Conservation (phyloP, 2,329 filamentous ascomycete species). For the Alternaria arbusti region DNA sequence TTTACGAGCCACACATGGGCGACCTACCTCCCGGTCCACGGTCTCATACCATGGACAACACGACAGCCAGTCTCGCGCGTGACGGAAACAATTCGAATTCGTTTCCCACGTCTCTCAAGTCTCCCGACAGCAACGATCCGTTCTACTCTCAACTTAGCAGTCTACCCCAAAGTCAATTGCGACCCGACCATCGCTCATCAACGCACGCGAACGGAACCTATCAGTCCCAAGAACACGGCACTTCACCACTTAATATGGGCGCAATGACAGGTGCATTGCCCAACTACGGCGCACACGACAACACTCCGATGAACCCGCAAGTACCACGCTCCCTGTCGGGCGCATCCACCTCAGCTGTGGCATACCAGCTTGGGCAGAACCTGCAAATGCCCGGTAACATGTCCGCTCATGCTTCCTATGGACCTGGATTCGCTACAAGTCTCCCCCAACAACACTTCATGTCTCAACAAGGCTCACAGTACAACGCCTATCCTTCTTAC, state of each 20-base stretch:
- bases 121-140: constrained; percentile 34
- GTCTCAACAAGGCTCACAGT: constrained; percentile 32
- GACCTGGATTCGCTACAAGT: constrained; percentile 30
- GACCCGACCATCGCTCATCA: constrained; percentile 37
- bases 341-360: constrained; percentile 48
- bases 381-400: constrained; percentile 41
- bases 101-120: constrained; percentile 25
- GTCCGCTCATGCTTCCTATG: constrained; percentile 34
- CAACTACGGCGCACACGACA: constrained; percentile 38
- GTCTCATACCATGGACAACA: constrained; percentile 39
- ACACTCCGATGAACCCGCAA: constrained; percentile 22
- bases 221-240: constrained; percentile 33
- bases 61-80: constrained; percentile 36
- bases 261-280: constrained; percentile 46
- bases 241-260: constrained; percentile 45
- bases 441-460: constrained; percentile 41
- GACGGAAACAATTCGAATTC: constrained; percentile 29
- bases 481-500: constrained; percentile 31
- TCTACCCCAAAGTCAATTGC: constrained; percentile 36
- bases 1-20: constrained; percentile 50
- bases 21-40: constrained; percentile 44
- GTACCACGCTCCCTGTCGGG: constrained; percentile 44
- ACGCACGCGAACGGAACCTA: constrained; percentile 32
- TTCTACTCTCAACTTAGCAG: constrained; percentile 49
- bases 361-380: constrained; percentile 50